phyloP scores from a whole-genome alignment of 2,329 filamentous ascomycete genomes.

The Cadophora malorum region DNA sequence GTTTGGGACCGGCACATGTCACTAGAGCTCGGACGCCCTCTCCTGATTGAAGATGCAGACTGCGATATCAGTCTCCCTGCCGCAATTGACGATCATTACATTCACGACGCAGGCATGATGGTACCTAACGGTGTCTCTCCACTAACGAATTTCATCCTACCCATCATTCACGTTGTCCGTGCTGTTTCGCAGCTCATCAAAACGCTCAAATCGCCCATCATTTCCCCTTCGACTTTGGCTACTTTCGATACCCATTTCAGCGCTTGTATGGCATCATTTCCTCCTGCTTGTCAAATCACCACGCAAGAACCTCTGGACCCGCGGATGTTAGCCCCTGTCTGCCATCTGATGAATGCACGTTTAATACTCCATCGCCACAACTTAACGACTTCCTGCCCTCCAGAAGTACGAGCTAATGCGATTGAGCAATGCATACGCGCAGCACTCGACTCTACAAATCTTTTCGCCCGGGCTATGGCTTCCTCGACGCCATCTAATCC shows the following conservation, averaged over 20 bases:
- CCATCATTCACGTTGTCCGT: slow-evolving; percentile 81
- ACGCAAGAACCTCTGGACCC: slow-evolving; percentile 74
- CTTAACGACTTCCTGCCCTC: slow-evolving; percentile 72
- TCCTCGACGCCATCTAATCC: slow-evolving; percentile 44
- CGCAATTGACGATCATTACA: slow-evolving; percentile 80
- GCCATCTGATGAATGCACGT: slow-evolving; percentile 82
- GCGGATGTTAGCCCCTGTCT: slow-evolving; percentile 74
- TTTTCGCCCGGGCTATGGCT: slow-evolving; percentile 72
- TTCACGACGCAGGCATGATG: slow-evolving; percentile 63
- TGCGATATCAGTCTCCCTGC: slow-evolving; percentile 84
- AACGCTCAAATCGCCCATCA: slow-evolving; percentile 69
- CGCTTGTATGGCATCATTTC: slow-evolving; percentile 76
- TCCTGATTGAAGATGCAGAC: slow-evolving; percentile 85
- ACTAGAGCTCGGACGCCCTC: slow-evolving; percentile 80
- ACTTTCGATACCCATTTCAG: slow-evolving; percentile 83
- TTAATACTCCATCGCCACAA: slow-evolving; percentile 90
- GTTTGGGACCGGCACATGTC: slow-evolving; percentile 83
- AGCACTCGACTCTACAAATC: slow-evolving; percentile 78
- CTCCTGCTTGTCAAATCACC: slow-evolving; percentile 72
- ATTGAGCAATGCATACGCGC: slow-evolving; percentile 78
- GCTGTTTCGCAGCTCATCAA: slow-evolving; percentile 77
- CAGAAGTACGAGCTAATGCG: slow-evolving; percentile 70
- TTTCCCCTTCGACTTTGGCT: slow-evolving; percentile 72
- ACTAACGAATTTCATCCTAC: slow-evolving; percentile 74
- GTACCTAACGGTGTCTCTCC: slow-evolving; percentile 59